These are phyloP conservation scores for Chiua sp. DNA, from an alignment of 1,284 basidiomycete genomes.

Conservation along the genomic window DNA sequence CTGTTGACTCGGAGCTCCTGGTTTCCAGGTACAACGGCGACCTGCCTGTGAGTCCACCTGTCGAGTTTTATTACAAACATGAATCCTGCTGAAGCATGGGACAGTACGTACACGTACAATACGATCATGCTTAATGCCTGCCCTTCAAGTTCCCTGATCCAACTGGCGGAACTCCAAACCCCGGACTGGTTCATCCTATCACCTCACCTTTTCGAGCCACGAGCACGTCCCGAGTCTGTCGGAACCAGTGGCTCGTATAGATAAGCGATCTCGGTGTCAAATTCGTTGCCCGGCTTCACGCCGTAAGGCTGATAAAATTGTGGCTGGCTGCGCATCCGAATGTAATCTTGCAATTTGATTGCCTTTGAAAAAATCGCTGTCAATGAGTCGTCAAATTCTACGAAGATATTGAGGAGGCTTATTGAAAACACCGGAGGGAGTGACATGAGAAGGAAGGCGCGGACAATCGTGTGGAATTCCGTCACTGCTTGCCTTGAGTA, in stretches of 20 bases:
- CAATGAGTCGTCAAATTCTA: neutral
- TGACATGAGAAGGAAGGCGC: neutral
- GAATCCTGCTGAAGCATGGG: too few relatives aligned
- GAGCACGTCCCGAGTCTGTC: neutral
- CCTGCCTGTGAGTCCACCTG: too few relatives aligned
- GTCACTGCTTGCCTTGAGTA: neutral
- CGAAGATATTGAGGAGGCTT: neutral
- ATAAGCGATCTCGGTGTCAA: neutral
- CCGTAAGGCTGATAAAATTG: neutral
- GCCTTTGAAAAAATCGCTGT: neutral
- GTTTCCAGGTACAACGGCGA: too few relatives aligned
- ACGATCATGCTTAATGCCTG: too few relatives aligned
- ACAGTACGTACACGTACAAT: too few relatives aligned
- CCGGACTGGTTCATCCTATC: neutral
- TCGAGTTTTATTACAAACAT: too few relatives aligned
- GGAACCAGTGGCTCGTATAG: neutral
- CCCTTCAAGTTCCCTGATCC: neutral
- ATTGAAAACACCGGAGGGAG: neutral
- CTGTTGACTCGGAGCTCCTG: too few relatives aligned
- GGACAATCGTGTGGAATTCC: neutral
- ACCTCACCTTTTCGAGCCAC: neutral
- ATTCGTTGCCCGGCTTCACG: neutral
- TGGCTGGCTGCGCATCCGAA: neutral
- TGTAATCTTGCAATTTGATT: neutral
- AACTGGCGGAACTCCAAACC: neutral